Base-by-base conservation (phyloP, 768 basidiomycete species). In the Mycena galericulata region DNA sequence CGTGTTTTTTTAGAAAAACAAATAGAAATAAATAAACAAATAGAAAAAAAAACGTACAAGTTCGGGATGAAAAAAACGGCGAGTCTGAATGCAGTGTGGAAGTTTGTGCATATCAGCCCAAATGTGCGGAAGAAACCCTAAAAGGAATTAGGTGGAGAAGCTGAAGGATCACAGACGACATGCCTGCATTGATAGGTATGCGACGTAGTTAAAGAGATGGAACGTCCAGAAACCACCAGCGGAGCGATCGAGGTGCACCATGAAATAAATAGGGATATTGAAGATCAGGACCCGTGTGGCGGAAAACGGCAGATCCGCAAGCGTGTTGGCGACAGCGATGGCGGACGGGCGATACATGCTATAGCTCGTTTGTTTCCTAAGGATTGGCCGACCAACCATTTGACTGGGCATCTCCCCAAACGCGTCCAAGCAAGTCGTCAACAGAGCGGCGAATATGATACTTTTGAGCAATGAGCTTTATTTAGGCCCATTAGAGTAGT, bases 301-400 rank as follows among this genome's bases (percentile, higher is more conserved):
- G 0, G 91, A 91, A 79, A 92, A 90, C 0, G 92, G 92, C 12
- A 93, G 76, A 74, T 93, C 92, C 17, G 90, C 83, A 12, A 92
- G 72, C 3, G 89, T 90, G 70, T 92, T 91, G 4, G 89, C 91
- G 22, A 92, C 76, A 1, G 89, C 86, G 30, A 89, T 80, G 1
- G 90, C 89, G 11, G 89, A 85, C 2, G 91, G 87, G 36, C 90
- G 86, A 72, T 92, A 92, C 75, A 92, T 83, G 72, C 89, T 85
- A 72, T 88, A 92, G 32, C 77, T 80, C 1, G 86, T 88, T 83
- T 90, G 91, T 75, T 92, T 92, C 58, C 87, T 84, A 54, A 92
- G 78, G 72, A 92, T 92, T 0, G 93, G 91, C 6, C 94, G 88
- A 45, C 94, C 94, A 51, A 91, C 71, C 92, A 96, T 94, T 79